phyloP scores from a whole-genome alignment of 768 basidiomycete genomes.

The Megacollybia marginata region DNA sequence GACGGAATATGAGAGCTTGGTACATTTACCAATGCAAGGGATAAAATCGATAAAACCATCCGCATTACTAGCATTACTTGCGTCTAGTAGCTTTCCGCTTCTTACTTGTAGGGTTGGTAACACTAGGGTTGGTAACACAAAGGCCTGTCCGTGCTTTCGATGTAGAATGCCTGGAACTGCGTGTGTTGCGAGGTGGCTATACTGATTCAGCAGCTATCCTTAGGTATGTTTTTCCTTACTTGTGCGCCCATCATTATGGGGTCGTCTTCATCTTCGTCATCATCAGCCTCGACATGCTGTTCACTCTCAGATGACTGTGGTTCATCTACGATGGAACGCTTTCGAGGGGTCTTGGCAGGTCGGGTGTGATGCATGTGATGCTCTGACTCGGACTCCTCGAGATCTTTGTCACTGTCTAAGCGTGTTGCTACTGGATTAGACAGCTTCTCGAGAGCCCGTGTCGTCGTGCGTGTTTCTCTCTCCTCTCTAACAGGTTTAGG shows the following conservation, averaged over 20 bases:
- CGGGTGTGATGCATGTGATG: background rate
- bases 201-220: background rate
- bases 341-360: background rate
- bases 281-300: slow-evolving; percentile 4
- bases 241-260: slow-evolving; percentile 56
- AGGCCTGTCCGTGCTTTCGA: too few relatives aligned
- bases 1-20: slow-evolving; percentile 48
- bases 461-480: background rate
- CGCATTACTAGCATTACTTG: background rate
- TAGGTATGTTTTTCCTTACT: slow-evolving; percentile 27
- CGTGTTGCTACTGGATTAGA: slow-evolving; percentile 15
- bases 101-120: background rate
- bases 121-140: too few relatives aligned
- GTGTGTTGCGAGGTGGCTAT: background rate
- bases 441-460: background rate
- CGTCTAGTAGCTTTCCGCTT: background rate
- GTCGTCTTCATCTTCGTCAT: slow-evolving; percentile 34
- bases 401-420: slow-evolving; percentile 39
- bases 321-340: background rate
- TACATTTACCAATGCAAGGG: background rate
- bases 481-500: background rate
- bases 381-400: slow-evolving; percentile 5
- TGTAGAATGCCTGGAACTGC: slow-evolving; percentile 4
- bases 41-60: background rate
- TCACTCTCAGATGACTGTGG: slow-evolving; percentile 6